Conservation (phyloP, 768 basidiomycete species). For the Tricholomella constricta region DNA sequence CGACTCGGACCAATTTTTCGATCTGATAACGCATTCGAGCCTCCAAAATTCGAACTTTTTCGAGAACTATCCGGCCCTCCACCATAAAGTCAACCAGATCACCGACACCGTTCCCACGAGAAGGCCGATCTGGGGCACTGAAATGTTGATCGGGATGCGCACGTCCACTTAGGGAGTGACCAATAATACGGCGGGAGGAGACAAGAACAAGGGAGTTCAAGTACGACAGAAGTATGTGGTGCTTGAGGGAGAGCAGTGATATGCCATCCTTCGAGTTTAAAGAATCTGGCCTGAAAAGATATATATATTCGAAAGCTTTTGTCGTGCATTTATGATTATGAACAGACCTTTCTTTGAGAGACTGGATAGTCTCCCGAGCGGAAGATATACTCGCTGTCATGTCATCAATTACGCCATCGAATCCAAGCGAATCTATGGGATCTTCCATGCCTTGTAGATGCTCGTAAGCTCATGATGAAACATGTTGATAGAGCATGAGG, state of each 20-base stretch:
- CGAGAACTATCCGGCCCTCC: conserved; percentile 79
- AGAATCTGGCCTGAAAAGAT: conserved; percentile 24
- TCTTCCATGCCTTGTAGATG: conserved; percentile 7
- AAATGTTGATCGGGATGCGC: conserved; percentile 55
- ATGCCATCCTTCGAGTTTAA: conserved; percentile 76
- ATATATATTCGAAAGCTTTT: neutral
- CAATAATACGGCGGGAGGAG: conserved; percentile 66
- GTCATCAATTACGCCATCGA: conserved; percentile 40
- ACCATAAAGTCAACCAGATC: conserved; percentile 82
- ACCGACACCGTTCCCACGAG: conserved; percentile 61
- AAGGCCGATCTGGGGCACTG: conserved; percentile 47
- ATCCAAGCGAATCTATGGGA: neutral
- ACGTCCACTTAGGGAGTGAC: conserved; percentile 59
- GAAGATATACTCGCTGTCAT: conserved; percentile 67
- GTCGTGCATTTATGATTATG: neutral
- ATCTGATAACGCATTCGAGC: conserved; percentile 92
- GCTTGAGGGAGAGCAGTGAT: conserved; percentile 87
- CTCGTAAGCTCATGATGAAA: neutral
- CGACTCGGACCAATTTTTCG: conserved; percentile 84
- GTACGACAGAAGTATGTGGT: conserved; percentile 82
- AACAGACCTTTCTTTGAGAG: conserved; percentile 53
- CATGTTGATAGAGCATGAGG: neutral
- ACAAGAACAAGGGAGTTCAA: conserved; percentile 81
- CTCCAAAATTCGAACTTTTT: conserved; percentile 87
- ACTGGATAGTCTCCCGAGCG: conserved; percentile 55